These are phyloP conservation scores for Knufia petricola DNA, from an alignment of 2,329 filamentous ascomycete species.

Conservation along the genomic window DNA sequence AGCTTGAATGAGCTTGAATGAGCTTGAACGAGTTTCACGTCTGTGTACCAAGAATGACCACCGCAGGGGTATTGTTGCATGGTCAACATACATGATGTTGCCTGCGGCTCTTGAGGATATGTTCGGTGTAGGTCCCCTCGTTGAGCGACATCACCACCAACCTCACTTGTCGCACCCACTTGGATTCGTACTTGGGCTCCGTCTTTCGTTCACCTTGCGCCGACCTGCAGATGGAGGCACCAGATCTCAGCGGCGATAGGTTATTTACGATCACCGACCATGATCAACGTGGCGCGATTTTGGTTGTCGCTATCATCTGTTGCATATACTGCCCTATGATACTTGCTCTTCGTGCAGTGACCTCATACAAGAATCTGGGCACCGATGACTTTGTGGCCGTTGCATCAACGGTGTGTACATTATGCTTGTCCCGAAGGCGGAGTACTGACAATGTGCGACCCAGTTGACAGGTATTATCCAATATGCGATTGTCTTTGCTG, in stretches of 20 bases:
- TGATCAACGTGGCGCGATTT: conserved; percentile 10
- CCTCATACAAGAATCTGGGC: conserved; percentile 6
- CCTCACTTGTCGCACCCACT: neutral
- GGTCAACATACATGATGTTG: no score
- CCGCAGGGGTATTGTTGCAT: no score
- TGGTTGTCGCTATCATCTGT: conserved; percentile 12
- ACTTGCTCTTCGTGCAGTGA: conserved; percentile 8
- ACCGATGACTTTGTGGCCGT: conserved; percentile 10
- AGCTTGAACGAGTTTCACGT: no score
- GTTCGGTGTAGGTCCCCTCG: no score
- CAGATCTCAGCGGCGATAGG: conserved; percentile 8
- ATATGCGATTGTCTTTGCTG: conserved; percentile 10
- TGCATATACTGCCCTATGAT: conserved; percentile 11
- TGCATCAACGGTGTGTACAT: conserved; percentile 5
- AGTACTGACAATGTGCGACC: neutral
- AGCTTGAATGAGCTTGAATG: no score
- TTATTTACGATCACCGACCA: conserved; percentile 5
- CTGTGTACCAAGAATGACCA: no score
- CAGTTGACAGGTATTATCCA: conserved; percentile 5
- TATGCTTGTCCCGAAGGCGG: no score
- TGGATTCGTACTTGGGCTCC: neutral
- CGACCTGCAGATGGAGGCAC: conserved; percentile 2
- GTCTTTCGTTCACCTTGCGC: no score
- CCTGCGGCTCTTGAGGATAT: no score
- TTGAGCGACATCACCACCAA: no score